These are phyloP conservation scores for Strobilomyces echinocephalus DNA, from an alignment of 768 basidiomycete genomes.

Conservation along the genomic window DNA sequence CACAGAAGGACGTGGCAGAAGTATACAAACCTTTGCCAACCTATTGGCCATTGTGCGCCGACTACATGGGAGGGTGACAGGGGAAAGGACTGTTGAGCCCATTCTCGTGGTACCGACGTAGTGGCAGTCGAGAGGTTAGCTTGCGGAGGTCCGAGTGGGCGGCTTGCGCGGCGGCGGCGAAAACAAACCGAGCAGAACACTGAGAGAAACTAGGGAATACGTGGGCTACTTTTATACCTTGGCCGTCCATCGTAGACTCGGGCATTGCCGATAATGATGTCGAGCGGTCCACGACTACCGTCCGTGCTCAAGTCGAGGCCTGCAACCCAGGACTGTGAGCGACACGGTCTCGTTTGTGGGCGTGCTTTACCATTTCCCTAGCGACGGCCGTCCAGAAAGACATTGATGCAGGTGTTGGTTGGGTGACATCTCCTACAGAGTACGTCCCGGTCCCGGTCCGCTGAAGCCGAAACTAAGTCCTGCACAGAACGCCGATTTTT, in stretches of 20 bases:
- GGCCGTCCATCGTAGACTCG: too few species aligned
- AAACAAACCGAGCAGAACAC: too few species aligned
- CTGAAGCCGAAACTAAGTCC: slow-evolving; percentile 1
- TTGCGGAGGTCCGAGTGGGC: too few species aligned
- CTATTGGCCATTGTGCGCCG: slow-evolving; percentile 40
- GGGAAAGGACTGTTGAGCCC: slow-evolving; percentile 19
- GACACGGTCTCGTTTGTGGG: neutral
- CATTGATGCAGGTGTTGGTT: slow-evolving; percentile 47
- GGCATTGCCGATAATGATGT: neutral
- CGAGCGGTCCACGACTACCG: slow-evolving; percentile 27
- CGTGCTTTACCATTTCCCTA: slow-evolving; percentile 18
- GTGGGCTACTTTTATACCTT: too few species aligned
- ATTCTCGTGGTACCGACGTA: slow-evolving; percentile 4
- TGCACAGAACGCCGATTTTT: slow-evolving; percentile 67
- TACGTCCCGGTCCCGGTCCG: slow-evolving; percentile 29
- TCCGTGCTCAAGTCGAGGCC: slow-evolving; percentile 32
- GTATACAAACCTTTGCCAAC: slow-evolving; percentile 46
- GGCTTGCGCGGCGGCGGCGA: too few species aligned
- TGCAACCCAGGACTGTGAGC: slow-evolving; percentile 31
- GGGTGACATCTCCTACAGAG: slow-evolving; percentile 64
- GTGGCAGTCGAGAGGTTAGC: too few species aligned
- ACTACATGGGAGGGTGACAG: slow-evolving; percentile 30
- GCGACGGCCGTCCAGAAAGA: slow-evolving; percentile 54
- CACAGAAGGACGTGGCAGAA: neutral
- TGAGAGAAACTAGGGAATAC: too few species aligned